A percentile compares a stretch with the other conserved stretches of the same genome.
These are phyloP conservation scores for Colletotrichum paranaense DNA, from an alignment of 2,329 filamentous ascomycete species.

Conservation along the genomic window DNA sequence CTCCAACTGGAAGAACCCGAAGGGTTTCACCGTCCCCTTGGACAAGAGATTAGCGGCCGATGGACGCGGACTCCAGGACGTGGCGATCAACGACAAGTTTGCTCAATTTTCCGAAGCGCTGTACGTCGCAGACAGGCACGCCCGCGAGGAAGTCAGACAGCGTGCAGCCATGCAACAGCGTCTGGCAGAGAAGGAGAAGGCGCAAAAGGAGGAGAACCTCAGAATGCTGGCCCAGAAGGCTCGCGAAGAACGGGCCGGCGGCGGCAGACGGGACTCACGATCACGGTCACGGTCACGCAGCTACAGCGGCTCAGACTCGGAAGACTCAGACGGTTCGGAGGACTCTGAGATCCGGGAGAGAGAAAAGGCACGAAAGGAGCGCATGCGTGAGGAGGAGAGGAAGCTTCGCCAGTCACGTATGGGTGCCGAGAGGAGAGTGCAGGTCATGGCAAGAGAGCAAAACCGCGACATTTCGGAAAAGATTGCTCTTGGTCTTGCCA, in stretches of 20 bases:
- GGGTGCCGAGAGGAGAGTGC: constrained; percentile 91
- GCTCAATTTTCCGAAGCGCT: constrained; percentile 95
- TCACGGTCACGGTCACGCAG: constrained; percentile 59
- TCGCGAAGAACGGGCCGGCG: constrained; percentile 78
- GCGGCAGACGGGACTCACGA: constrained; percentile 55
- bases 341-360: constrained; percentile 80
- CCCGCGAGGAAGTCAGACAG: constrained; percentile 93
- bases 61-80: constrained; percentile 89
- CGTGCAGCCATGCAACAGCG: constrained; percentile 95
- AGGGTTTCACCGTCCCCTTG: constrained; percentile 95
- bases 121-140: constrained; percentile 94
- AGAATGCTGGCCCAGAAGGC: constrained; percentile 91
- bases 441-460: constrained; percentile 94
- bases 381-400: constrained; percentile 84
- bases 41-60: constrained; percentile 97
- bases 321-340: constrained; percentile 67
- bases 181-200: constrained; percentile 95
- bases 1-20: constrained; percentile 99
- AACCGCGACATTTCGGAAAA: constrained; percentile 98
- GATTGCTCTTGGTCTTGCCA: constrained; percentile 92
- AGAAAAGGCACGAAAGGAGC: constrained; percentile 81
- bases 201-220: constrained; percentile 91
- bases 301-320: constrained; percentile 64
- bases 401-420: constrained; percentile 94
- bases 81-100: constrained; percentile 98